Evolutionary conservation across 2,329 filamentous ascomycete genomes (phyloP).

Genomic region (Alternaria alternata): DNA sequence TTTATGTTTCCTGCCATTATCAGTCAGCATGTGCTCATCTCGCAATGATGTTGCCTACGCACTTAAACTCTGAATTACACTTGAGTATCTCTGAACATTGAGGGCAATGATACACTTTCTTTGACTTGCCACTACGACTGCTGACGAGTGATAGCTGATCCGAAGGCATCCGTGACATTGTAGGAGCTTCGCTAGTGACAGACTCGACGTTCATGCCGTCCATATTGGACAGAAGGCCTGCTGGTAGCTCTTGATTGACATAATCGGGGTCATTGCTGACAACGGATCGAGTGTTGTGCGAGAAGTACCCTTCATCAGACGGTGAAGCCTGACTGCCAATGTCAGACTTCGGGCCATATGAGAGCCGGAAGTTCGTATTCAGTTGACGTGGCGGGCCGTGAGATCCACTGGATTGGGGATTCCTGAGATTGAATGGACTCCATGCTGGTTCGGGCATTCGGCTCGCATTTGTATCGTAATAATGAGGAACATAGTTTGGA

Average conservation of each 20-base stretch:
- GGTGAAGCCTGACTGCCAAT: constrained; percentile 25
- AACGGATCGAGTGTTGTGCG: constrained; percentile 39
- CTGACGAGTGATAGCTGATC: constrained; percentile 40
- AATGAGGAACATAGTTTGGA: constrained; percentile 10
- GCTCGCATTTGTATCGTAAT: constrained; percentile 20
- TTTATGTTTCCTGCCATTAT: constrained; percentile 72
- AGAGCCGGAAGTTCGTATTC: constrained; percentile 24
- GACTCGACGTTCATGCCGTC: constrained; percentile 28
- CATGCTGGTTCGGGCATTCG: constrained; percentile 38
- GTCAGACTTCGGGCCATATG: constrained; percentile 34
- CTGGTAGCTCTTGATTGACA: constrained; percentile 30
- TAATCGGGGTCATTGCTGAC: constrained; percentile 39
- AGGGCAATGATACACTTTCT: constrained; percentile 27
- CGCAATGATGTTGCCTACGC: constrained; percentile 18
- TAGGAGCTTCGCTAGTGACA: constrained; percentile 23
- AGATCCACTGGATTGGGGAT: constrained; percentile 4
- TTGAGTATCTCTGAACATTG: constrained; percentile 38
- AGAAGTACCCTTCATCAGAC: constrained; percentile 47
- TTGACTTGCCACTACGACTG: constrained; percentile 29
- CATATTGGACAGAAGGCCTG: constrained; percentile 24
- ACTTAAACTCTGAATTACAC: constrained; percentile 51
- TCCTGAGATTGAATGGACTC: constrained; percentile 34
- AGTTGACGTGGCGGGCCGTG: constrained; percentile 15
- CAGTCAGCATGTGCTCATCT: constrained; percentile 18
- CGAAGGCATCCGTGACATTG: constrained; percentile 23